These are phyloP conservation scores for Candida dajiaensis DNA, from an alignment of 805 yeast genomes.

Conservation along the genomic window DNA sequence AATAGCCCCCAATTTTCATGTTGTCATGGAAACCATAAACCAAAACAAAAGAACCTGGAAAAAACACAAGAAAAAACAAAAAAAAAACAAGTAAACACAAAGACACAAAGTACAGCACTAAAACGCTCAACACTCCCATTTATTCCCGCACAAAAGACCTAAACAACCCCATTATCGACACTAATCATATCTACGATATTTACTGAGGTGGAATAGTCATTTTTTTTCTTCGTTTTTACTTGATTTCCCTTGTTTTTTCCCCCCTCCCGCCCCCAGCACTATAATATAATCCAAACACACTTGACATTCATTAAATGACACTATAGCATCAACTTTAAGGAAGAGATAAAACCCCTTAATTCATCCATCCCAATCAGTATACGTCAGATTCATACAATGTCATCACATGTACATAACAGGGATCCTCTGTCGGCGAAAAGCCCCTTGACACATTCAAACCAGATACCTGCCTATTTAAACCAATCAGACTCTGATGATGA, in stretches of 20 bases:
- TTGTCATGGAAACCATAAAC: neutral
- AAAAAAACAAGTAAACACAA: neutral
- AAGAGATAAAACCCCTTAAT: too few relatives aligned
- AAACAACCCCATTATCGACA: neutral
- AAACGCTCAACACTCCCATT: neutral
- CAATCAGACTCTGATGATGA: constrained; percentile 32
- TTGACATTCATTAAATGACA: neutral
- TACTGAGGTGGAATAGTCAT: neutral
- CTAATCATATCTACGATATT: neutral
- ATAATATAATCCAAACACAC: too few relatives aligned
- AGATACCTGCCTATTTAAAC: constrained; percentile 7
- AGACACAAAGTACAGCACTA: neutral
- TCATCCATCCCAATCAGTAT: neutral
- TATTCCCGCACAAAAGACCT: too few relatives aligned
- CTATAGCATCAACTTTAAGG: neutral
- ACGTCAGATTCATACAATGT: neutral
- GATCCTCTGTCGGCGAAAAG: neutral
- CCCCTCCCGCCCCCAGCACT: neutral
- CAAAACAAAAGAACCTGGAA: too few relatives aligned
- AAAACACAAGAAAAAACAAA: neutral
- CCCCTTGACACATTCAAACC: neutral
- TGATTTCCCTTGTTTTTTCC: neutral
- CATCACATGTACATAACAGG: neutral
- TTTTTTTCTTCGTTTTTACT: neutral
- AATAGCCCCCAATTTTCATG: too few relatives aligned